These are phyloP conservation scores for Saccharomyces hybrid DNA, from an alignment of 1,139 yeast species.

Conservation along the genomic window DNA sequence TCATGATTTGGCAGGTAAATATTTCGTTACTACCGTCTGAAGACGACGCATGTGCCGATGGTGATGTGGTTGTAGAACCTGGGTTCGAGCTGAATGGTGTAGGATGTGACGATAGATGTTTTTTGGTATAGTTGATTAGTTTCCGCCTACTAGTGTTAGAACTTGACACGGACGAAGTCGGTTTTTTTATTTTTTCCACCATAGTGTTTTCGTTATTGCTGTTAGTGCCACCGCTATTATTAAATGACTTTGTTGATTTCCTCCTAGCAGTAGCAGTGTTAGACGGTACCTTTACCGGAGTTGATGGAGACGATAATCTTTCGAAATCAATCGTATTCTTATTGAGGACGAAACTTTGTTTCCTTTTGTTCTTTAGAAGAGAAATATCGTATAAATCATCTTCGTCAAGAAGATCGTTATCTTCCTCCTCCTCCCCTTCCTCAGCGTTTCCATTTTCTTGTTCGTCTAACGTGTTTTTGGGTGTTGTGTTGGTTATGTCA, in stretches of 20 bases:
- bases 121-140: neutral
- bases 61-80: neutral
- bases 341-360: constrained; percentile 18
- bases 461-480: neutral
- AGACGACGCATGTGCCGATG: neutral
- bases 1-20: constrained; percentile 53
- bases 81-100: neutral
- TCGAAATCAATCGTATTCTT: neutral
- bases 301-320: constrained; percentile 7
- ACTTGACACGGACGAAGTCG: neutral
- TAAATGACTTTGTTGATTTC: neutral
- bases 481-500: neutral
- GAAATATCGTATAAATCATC: constrained; percentile 23
- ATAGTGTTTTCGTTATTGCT: constrained; percentile 17
- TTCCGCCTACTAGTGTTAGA: neutral
- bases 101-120: neutral
- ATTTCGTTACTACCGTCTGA: constrained; percentile 30
- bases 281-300: constrained; percentile 3
- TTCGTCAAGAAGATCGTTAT: constrained; percentile 11
- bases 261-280: constrained; percentile 6
- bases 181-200: constrained; percentile 8
- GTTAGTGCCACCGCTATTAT: constrained; percentile 12
- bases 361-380: constrained; percentile 16
- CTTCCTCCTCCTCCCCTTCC: constrained; percentile 11
- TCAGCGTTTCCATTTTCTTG: neutral